Base-by-base conservation (phyloP, 2,329 filamentous ascomycete species). In the Zalaria obscura region DNA sequence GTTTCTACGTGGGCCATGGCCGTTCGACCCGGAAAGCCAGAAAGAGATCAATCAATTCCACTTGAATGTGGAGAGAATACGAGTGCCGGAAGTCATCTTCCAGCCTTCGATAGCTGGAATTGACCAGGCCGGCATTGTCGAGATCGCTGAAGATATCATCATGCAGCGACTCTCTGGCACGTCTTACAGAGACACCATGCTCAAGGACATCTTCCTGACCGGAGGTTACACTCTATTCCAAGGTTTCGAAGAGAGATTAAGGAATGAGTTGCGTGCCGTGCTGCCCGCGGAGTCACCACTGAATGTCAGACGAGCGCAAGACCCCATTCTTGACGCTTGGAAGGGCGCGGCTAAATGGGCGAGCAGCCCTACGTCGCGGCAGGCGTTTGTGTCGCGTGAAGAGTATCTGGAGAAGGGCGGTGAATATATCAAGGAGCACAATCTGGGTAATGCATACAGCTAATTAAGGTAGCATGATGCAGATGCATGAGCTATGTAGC, bases 21-120 rank as follows among this genome's bases (percentile, higher is more conserved):
- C 89, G 1, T 93, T 87, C 50, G 82, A 96, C 50, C 66, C 78
- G 0, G 78, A 86, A 42, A 83, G 78, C 43, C 83, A 91, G 52
- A 76, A 79, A 11, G 76, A 98, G 64, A 76, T 78, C 11, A 79
- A 87, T 60, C 89, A 96, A 62, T 68, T 98, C 40, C 91, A 98
- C 60, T 76, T 98, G 48, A 98, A 98, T 59, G 86, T 98, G 41
- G 88, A 96, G 68, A 80, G 89, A 42, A 93, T 96, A 60, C 82
- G 88, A 39, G 86, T 93, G 2, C 88, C 88, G 3, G 89, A 96
- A 64, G 81, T 95, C 5, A 74, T 94, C 11, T 95, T 95, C 67
- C 85, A 93, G 56, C 89, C 88, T 0, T 80, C 81, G 10, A 93
- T 96, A 55, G 88, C 88, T 0, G 88, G 88, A 5, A 67, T 95